Base-by-base conservation (phyloP, 1,284 basidiomycete genomes). In the Bjerkandera adusta region DNA sequence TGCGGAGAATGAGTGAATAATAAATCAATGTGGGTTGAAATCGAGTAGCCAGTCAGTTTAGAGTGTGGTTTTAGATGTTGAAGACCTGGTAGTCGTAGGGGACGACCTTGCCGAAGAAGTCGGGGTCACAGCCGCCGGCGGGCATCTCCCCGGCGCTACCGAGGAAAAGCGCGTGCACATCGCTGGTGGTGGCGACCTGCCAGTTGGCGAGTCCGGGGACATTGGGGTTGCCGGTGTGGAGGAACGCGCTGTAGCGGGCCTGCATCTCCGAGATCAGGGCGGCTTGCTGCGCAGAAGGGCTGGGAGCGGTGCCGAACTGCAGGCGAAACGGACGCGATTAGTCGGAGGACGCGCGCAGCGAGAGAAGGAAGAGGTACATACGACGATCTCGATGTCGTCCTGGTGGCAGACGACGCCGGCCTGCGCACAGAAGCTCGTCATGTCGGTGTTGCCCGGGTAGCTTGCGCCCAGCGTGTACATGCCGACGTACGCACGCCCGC, bases 301-400 rank as follows among this genome's bases (percentile, higher is more conserved):
- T 77, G 4, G 71, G 61, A 18, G 73, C 78, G 0, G 84, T 87
- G 37, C 85, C 86, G 59, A 89, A 89, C 78, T 84, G 22, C 12
- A 49, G 22, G 42, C 24, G 25, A 11, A 36, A 37, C 3, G 24
- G 30, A 22, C 11, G 24, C 44, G 3, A 34, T 15, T 24, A 20
- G 6, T 3, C 4, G 6, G 5, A 22, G 43, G 10, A 21, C 26
- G 16, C 12, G 36, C 22, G 48, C 1, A 33, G 45, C 32, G 51
- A 50, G 36, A 48, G 16, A 45, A 40, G 32, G 42, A 22, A 48
- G 22, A 21, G 20, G 24, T 13, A 73, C 79, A 51, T 67, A 83
- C 83, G 49, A 87, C 76, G 59, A 88, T 83, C 68, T 81, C 67
- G 45, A 88, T 87, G 56, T 88, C 85, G 57, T 87, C 84, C 59